Conservation (phyloP, 257 asterid species). For the Leonotis leonurus region DNA sequence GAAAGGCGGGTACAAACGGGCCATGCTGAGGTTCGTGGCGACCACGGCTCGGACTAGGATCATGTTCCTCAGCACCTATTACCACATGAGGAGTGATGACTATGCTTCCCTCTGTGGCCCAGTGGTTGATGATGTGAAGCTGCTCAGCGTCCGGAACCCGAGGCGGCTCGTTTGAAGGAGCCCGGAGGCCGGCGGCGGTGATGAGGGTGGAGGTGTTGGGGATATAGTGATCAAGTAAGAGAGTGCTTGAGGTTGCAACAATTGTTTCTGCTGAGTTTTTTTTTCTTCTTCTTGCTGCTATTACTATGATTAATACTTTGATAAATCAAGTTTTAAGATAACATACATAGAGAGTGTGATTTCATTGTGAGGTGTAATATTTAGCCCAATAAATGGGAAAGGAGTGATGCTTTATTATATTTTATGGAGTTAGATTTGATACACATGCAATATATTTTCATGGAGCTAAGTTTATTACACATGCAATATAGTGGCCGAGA, state of each 20-base stretch:
- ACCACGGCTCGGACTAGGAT: conserved; percentile 46
- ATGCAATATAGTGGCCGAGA: too few species aligned
- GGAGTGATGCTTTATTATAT: not conserved
- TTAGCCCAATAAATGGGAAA: conserved; percentile 23
- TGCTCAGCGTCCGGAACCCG: conserved; percentile 64
- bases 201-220: not conserved
- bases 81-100: conserved; percentile 80
- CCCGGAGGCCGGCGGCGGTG: too few species aligned
- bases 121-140: conserved; percentile 69
- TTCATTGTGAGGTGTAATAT: conserved; percentile 13
- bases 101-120: conserved; percentile 93
- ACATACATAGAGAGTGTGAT: conserved; percentile 23
- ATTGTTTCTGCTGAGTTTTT: not conserved
- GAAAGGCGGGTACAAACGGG: conserved; percentile 82
- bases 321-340: not conserved
- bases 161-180: conserved; percentile 38
- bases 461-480: too few species aligned
- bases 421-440: too few species aligned
- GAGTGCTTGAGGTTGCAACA: not conserved
- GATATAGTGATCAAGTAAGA: not conserved
- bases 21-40: conserved; percentile 66
- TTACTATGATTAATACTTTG: not conserved
- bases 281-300: not conserved
- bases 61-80: conserved; percentile 83
- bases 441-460: too few species aligned